Base-by-base conservation (phyloP, 345 rosid species). In the Citrus australasica region DNA sequence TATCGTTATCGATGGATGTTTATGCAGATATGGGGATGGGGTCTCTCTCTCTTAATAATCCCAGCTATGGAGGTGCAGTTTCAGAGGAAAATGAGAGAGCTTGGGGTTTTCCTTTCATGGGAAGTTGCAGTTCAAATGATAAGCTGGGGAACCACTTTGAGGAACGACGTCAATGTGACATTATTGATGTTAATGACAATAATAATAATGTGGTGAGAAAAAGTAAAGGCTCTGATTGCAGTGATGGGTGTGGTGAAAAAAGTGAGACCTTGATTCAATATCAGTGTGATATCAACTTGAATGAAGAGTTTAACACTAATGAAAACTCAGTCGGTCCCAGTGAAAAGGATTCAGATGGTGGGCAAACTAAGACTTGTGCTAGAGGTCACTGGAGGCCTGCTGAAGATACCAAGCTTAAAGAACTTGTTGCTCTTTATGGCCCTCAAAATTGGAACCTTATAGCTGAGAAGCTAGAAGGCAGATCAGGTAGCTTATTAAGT, bases 371-470 rank as follows among this genome's bases (percentile, higher is more conserved):
- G 89, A 91, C 91, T 69, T 96, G 97, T 63, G 89, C 97, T 2
- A 92, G 99, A 75, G 98, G 99, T 38, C 99, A 97, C 69, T 97
- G 99, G 99, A 87, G 95, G 79, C 97, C 98, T 51, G 93, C 94
- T 9, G 99, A 97, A 85, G 99, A 97, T 86, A 63, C 83, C 61
- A 94, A 91, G 83, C 98, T 97, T 71, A 94, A 88, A 82, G 95
- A 97, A 82, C 97, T 97, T 78, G 98, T 97, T 17, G 89, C 94
- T 35, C 87, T 89, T 60, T 94, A 92, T 80, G 99, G 98, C 69
- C 99, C 99, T 69, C 98, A 94, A 80, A 97, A 97, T 80, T 97
- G 98, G 99, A 97, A 97, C 86, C 92, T 94, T 67, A 97, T 97
- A 63, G 98, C 99, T 51, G 95, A 94, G 77, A 94, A 94, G 83